Evolutionary conservation across 345 rosid genomes (phyloP).

Genomic region (Brassica nigra): DNA sequence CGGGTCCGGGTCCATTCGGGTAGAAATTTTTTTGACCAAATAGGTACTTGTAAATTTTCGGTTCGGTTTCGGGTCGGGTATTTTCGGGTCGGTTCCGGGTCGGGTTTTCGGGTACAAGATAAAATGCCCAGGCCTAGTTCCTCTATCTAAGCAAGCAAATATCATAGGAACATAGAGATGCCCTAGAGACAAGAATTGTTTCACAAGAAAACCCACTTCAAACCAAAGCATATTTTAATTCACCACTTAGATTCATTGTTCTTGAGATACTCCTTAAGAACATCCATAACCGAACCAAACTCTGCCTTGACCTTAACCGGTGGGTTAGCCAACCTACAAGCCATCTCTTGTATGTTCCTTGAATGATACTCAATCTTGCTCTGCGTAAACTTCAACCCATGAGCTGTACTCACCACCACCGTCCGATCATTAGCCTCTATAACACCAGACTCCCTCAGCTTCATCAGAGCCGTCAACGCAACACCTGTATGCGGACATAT

Average conservation of each 20-base stretch:
- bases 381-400: constrained; percentile 82
- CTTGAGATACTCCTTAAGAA: constrained; percentile 48
- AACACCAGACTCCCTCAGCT: constrained; percentile 68
- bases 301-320: constrained; percentile 70
- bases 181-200: constrained; percentile 1
- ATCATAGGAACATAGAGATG: neutral
- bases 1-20: too few relatives aligned
- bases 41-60: too few relatives aligned
- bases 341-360: constrained; percentile 65
- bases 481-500: constrained; percentile 92
- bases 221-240: neutral
- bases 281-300: constrained; percentile 81
- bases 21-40: too few relatives aligned
- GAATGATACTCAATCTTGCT: constrained; percentile 83
- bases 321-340: constrained; percentile 71
- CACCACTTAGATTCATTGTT: constrained; percentile 27
- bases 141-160: neutral
- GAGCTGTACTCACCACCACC: constrained; percentile 85
- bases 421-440: constrained; percentile 65
- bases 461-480: constrained; percentile 74
- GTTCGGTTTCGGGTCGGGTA: too few relatives aligned
- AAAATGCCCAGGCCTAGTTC: neutral
- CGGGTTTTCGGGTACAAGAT: too few relatives aligned
- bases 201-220: neutral
- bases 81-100: too few relatives aligned